These are phyloP conservation scores for Fusarium concolor DNA, from an alignment of 2,329 filamentous ascomycete species.

Conservation along the genomic window DNA sequence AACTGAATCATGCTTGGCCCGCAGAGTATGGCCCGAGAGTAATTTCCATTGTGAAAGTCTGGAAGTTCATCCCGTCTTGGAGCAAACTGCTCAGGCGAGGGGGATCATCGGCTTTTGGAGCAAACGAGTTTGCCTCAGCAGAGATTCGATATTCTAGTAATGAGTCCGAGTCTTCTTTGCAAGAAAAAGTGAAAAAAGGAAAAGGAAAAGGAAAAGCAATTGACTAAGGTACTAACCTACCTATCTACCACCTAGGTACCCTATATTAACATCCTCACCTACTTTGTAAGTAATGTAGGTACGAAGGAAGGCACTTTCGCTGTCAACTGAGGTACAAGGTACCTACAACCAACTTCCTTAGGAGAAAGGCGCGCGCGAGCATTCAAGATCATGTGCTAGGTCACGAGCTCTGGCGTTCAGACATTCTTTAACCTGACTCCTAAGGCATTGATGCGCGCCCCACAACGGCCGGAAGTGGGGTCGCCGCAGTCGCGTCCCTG, in stretches of 20 bases:
- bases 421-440: slow-evolving; percentile 4
- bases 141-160: background rate
- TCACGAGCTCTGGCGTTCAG: slow-evolving; percentile 31
- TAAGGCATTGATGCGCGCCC: slow-evolving; percentile 40
- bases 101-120: background rate
- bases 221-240: too few species aligned
- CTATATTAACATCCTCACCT: too few species aligned
- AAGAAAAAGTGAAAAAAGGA: background rate
- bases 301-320: too few species aligned
- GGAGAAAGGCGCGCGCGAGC: too few species aligned
- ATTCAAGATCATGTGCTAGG: slow-evolving; percentile 26
- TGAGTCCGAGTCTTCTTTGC: too few species aligned
- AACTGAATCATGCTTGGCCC: background rate
- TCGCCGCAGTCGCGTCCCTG: slow-evolving; percentile 40
- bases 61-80: slow-evolving; percentile 12
- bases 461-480: slow-evolving; percentile 22
- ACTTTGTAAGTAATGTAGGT: too few species aligned
- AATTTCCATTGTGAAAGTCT: slow-evolving; percentile 13
- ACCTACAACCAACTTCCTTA: too few species aligned
- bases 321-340: too few species aligned
- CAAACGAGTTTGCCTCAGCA: background rate
- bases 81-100: slow-evolving; percentile 1
- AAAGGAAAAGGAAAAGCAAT: too few species aligned
- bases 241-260: too few species aligned
- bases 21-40: slow-evolving; percentile 8